A percentile compares a stretch with the other conserved stretches of the same genome.
These are phyloP conservation scores for Achlya hypogyna DNA, from an alignment of 352 stramenopile species.

Conservation along the genomic window DNA sequence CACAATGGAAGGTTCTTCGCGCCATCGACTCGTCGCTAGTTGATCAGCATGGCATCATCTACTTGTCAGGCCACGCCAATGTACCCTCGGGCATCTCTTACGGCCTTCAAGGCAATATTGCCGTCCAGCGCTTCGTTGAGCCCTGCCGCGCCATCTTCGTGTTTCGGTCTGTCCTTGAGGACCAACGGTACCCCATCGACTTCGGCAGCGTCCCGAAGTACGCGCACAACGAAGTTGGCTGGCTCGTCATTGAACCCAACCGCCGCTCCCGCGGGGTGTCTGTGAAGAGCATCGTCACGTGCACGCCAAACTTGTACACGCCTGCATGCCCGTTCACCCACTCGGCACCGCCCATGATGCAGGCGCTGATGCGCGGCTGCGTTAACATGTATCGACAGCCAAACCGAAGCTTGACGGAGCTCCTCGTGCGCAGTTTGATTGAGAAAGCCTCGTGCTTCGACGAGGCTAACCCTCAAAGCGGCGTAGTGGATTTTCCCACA, in stretches of 20 bases:
- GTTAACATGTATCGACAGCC: conserved; percentile 7
- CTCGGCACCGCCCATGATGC: not conserved
- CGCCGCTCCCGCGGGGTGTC: not conserved
- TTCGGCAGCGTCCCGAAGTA: not conserved
- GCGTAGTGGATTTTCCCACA: not conserved
- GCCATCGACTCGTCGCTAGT: not conserved
- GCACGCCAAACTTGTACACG: not conserved
- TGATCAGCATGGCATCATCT: not conserved
- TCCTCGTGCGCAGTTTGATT: not conserved
- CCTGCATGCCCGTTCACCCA: not conserved
- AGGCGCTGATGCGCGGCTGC: not conserved
- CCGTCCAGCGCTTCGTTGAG: conserved; percentile 9
- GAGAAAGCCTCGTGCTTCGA: not conserved
- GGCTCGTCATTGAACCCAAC: conserved; percentile 1
- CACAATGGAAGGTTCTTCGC: not conserved
- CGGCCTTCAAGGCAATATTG: not conserved
- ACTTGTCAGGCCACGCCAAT: conserved; percentile 4
- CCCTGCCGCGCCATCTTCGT: not conserved
- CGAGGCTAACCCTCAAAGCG: not conserved
- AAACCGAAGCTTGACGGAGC: conserved; percentile 1
- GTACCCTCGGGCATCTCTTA: not conserved
- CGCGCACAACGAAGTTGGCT: conserved; percentile 10
- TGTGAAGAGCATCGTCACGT: conserved; percentile 12
- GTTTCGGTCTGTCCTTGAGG: not conserved
- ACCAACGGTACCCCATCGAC: not conserved